Evolutionary conservation across 1,284 basidiomycete genomes (phyloP).

Genomic region (Ustilago trichophora): DNA sequence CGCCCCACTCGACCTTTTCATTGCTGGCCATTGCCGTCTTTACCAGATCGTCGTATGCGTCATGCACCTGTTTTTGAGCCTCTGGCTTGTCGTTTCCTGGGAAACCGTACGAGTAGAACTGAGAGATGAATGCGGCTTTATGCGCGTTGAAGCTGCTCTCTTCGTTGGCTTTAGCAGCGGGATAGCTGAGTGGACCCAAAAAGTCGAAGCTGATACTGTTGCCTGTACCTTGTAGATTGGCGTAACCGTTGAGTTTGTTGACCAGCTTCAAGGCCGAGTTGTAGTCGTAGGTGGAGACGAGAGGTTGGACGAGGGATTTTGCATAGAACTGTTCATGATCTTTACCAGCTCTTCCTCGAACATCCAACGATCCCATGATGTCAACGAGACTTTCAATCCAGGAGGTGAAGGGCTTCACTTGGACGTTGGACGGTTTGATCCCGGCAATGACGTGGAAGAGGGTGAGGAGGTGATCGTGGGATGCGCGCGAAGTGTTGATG

Average conservation of each 20-base stretch:
- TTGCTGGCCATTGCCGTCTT: slow-evolving; percentile 65
- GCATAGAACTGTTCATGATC: slow-evolving; percentile 54
- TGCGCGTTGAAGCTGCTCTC: slow-evolving; percentile 68
- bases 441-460: slow-evolving; percentile 9
- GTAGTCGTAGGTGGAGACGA: slow-evolving; percentile 13
- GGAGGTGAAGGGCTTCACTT: slow-evolving; percentile 8
- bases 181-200: slow-evolving; percentile 31
- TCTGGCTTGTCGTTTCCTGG: slow-evolving; percentile 48
- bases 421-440: not conserved
- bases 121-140: slow-evolving; percentile 65
- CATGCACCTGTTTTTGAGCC: slow-evolving; percentile 69
- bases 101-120: slow-evolving; percentile 68
- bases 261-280: slow-evolving; percentile 30
- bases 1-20: slow-evolving; percentile 68
- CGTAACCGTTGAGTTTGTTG: slow-evolving; percentile 20
- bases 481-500: slow-evolving; percentile 1
- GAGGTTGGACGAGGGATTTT: slow-evolving; percentile 46
- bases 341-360: not conserved
- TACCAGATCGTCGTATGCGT: slow-evolving; percentile 69
- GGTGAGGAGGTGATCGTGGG: slow-evolving; percentile 15
- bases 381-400: slow-evolving; percentile 35
- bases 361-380: slow-evolving; percentile 46
- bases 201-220: slow-evolving; percentile 53
- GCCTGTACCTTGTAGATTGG: slow-evolving; percentile 33
- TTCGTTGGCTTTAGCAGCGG: slow-evolving; percentile 11